Conservation (phyloP, 2,329 filamentous ascomycete species). For the Pyrenochaeta sp. region DNA sequence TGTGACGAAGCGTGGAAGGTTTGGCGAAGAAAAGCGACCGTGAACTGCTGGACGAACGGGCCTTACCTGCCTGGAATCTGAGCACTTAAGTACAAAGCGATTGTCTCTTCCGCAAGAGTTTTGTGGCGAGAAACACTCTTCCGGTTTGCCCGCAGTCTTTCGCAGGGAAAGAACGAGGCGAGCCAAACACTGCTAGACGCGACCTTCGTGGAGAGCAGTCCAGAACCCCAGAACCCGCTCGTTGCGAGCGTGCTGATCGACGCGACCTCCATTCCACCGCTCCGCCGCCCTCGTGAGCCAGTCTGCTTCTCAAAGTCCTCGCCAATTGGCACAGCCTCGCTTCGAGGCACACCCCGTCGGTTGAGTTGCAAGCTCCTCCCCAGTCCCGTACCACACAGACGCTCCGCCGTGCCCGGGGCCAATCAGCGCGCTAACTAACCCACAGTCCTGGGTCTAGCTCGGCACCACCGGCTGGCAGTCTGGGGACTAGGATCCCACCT, state of each 20-base stretch:
- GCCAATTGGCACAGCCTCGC: constrained; percentile 26
- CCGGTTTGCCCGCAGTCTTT: constrained; percentile 7
- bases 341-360: constrained; percentile 25
- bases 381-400: constrained; percentile 1
- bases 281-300: neutral
- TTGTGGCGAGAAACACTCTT: constrained; percentile 16
- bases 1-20: constrained; percentile 23
- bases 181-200: constrained; percentile 4
- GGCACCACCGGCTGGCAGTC: constrained; percentile 16
- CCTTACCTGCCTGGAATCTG: constrained; percentile 12
- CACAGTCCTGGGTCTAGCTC: constrained; percentile 10
- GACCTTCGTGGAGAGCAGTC: constrained; percentile 1
- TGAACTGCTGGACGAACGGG: constrained; percentile 4
- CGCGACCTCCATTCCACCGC: constrained; percentile 8
- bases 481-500: constrained; percentile 11
- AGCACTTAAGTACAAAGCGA: constrained; percentile 31
- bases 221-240: constrained; percentile 5
- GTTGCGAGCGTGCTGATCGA: constrained; percentile 23
- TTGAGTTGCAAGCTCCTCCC: constrained; percentile 1
- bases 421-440: constrained; percentile 20
- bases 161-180: constrained; percentile 2
- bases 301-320: constrained; percentile 3
- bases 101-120: constrained; percentile 13
- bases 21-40: constrained; percentile 8
- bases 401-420: constrained; percentile 6